Base-by-base conservation (phyloP, 2,329 filamentous ascomycete genomes). In the Keithomyces neogunnii region DNA sequence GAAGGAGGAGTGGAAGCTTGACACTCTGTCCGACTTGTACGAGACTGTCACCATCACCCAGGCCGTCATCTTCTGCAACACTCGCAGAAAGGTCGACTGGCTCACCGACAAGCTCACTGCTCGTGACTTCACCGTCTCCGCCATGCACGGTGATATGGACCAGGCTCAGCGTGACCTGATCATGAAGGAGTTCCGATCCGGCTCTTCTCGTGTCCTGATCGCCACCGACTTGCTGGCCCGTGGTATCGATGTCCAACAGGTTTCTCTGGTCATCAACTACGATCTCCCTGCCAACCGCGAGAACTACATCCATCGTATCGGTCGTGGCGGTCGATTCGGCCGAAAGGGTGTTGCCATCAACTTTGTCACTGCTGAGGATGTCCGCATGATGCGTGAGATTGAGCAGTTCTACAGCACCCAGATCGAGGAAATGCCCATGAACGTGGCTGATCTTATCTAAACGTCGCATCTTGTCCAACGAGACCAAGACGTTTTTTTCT, bases 341-440 rank as follows among this genome's bases (percentile, higher is more conserved):
- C 90, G 93, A 75, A 99, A 99, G 86, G 93, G 93, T 86, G 93
- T 99, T 73, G 93, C 93, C 68, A 99, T 99, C 84, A 99, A 99
- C 89, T 99, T 99, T 73, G 93, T 99, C 72, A 97, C 92, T 57
- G 89, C 90, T 66, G 93, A 99, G 62, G 93, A 99, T 75, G 93
- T 99, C 67, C 90, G 92, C 74, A 97, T 99, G 89, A 95, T 99
- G 89, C 85, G 93, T 73, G 93, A 99, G 76, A 99, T 99, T 65
- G 93, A 99, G 76, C 89, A 96, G 79, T 99, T 97, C 84, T 99
- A 99, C 86, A 96, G 89, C 84, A 99, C 93, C 73, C 93, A 99
- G 80, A 97, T 99, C 63, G 93, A 99, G 78, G 93, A 99, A 84
- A 99, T 99, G 93, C 93, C 93, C 69, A 97, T 99, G 93, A 87